phyloP scores from a whole-genome alignment of 495 filamentous ascomycete genomes.

The Hypoxylon trugodes region DNA sequence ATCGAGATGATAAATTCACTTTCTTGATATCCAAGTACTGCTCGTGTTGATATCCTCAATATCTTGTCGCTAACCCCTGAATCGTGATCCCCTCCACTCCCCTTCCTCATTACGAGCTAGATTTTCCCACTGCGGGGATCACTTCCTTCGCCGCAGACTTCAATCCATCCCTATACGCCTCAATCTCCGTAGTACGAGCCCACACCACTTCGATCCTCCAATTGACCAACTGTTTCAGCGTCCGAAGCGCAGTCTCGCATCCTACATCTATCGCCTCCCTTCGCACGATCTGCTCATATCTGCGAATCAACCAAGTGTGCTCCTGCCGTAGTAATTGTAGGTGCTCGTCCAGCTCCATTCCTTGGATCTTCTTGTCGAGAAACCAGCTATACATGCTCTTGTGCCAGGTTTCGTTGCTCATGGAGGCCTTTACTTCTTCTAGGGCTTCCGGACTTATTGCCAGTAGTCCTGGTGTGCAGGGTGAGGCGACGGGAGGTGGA shows the following conservation, averaged over 20 bases:
- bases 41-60: background rate
- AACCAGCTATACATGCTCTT: background rate
- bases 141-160: background rate
- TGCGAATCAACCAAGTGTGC: background rate
- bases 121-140: background rate
- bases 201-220: constrained; percentile 9
- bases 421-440: background rate
- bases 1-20: background rate
- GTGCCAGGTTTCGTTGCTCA: constrained; percentile 1
- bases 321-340: background rate
- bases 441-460: background rate
- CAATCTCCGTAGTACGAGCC: background rate
- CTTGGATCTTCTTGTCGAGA: constrained; percentile 2
- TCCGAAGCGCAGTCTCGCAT: background rate
- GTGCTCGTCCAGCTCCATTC: background rate
- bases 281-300: background rate
- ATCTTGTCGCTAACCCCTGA: background rate
- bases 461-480: background rate
- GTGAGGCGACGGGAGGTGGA: too few relatives aligned
- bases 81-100: background rate
- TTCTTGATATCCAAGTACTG: background rate
- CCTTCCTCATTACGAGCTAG: background rate
- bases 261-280: background rate
- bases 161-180: background rate
- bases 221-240: background rate